Conservation (phyloP, 2,329 filamentous ascomycete genomes). For the Stachybotrys echinatus region DNA sequence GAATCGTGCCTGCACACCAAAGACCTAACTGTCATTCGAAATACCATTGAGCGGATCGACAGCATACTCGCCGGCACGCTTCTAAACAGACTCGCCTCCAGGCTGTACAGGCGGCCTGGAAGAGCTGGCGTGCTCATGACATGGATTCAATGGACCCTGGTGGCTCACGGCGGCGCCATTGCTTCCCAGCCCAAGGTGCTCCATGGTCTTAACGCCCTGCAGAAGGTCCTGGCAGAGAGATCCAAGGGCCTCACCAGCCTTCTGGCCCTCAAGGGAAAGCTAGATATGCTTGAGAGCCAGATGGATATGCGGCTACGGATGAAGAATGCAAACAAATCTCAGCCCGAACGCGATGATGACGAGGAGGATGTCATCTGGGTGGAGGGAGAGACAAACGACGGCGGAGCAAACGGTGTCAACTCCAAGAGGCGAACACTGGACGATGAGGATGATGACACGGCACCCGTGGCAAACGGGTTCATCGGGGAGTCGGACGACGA, state of each 20-base stretch:
- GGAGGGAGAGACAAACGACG: slow-evolving; percentile 68
- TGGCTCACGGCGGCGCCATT: slow-evolving; percentile 86
- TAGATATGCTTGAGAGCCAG: slow-evolving; percentile 91
- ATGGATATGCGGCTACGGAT: slow-evolving; percentile 72
- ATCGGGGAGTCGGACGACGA: slow-evolving; percentile 56
- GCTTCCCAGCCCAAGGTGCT: slow-evolving; percentile 81
- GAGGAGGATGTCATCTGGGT: slow-evolving; percentile 78
- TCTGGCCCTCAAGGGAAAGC: slow-evolving; percentile 85
- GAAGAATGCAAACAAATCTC: slow-evolving; percentile 36
- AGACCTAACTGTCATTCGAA: slow-evolving; percentile 71
- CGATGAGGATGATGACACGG: slow-evolving; percentile 54
- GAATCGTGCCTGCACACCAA: slow-evolving; percentile 85
- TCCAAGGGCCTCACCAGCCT: slow-evolving; percentile 77
- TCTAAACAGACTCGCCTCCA: slow-evolving; percentile 77
- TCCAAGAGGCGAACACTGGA: slow-evolving; percentile 36
- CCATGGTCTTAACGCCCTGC: slow-evolving; percentile 70
- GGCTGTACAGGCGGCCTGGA: slow-evolving; percentile 81
- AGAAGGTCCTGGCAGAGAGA: slow-evolving; percentile 82
- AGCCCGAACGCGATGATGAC: slow-evolving; percentile 42
- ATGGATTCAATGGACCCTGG: slow-evolving; percentile 94
- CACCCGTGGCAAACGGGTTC: slow-evolving; percentile 48
- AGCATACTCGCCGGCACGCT: slow-evolving; percentile 75
- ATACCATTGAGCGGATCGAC: slow-evolving; percentile 86
- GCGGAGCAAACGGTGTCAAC: slow-evolving; percentile 31
- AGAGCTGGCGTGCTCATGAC: slow-evolving; percentile 85